phyloP scores from a whole-genome alignment of 768 basidiomycete species.

The Solioccasus polychromus region DNA sequence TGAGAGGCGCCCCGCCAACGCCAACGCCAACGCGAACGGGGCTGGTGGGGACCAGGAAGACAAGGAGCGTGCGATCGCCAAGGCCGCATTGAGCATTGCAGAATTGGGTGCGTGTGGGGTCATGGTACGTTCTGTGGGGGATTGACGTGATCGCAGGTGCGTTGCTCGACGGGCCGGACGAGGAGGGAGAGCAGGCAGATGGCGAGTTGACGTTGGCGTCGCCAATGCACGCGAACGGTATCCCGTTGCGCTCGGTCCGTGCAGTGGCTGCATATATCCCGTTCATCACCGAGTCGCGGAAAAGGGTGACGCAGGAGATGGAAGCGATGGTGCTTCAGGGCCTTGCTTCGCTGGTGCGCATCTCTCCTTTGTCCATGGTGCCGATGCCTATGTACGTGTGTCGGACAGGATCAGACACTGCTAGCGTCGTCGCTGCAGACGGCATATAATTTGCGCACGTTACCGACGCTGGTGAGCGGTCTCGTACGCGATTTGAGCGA shows the following conservation, averaged over 20 bases:
- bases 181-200: constrained; percentile 4
- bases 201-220: constrained; percentile 11
- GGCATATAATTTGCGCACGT: constrained; percentile 84
- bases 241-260: constrained; percentile 71
- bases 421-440: constrained; percentile 94
- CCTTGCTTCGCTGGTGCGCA: constrained; percentile 67
- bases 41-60: constrained; percentile 59
- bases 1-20: background rate
- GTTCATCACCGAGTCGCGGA: constrained; percentile 68
- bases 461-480: constrained; percentile 79
- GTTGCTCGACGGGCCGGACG: constrained; percentile 46
- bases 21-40: background rate
- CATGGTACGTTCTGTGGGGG: background rate
- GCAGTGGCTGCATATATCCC: constrained; percentile 69
- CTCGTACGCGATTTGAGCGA: constrained; percentile 79
- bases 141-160: constrained; percentile 36
- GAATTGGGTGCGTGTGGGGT: constrained; percentile 81
- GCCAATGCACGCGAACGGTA: constrained; percentile 23
- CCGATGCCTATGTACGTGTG: background rate
- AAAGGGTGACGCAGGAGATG: constrained; percentile 80
- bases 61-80: constrained; percentile 83
- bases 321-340: constrained; percentile 85
- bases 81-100: constrained; percentile 92
- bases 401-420: constrained; percentile 76
- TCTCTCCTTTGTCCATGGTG: background rate